These are phyloP conservation scores for Luvunga scandens DNA, from an alignment of 345 rosid genomes.

Conservation along the genomic window DNA sequence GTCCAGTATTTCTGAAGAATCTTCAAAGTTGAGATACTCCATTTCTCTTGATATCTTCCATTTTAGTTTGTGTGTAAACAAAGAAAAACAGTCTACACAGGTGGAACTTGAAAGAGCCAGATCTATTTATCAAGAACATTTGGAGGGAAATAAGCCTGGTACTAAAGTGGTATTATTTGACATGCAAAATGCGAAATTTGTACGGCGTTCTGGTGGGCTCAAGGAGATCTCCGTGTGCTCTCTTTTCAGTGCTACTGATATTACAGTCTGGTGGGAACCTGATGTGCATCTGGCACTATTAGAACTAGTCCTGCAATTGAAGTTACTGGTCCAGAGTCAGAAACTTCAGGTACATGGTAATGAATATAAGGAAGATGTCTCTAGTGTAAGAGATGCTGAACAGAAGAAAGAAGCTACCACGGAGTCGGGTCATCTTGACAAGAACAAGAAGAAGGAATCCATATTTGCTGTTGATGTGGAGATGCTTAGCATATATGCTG, in stretches of 20 bases:
- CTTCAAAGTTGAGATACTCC: constrained; percentile 62
- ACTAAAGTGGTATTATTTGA: constrained; percentile 66
- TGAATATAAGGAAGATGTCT: constrained; percentile 33
- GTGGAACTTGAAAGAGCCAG: constrained; percentile 88
- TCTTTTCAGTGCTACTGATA: constrained; percentile 90
- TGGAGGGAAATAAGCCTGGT: constrained; percentile 55
- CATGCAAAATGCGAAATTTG: constrained; percentile 83
- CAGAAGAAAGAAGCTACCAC: constrained; percentile 40
- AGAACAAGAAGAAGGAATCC: constrained; percentile 77
- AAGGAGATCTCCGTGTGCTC: constrained; percentile 87
- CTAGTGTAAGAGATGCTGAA: constrained; percentile 37
- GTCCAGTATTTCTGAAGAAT: constrained; percentile 51
- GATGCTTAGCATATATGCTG: constrained; percentile 74
- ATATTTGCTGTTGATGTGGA: constrained; percentile 96
- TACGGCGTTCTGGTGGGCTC: constrained; percentile 82
- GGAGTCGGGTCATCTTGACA: constrained; percentile 46
- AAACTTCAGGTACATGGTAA: constrained; percentile 48
- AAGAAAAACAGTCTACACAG: constrained; percentile 84
- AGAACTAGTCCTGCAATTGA: constrained; percentile 73
- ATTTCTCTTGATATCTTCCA: constrained; percentile 77
- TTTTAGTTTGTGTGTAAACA: constrained; percentile 66
- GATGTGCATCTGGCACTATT: constrained; percentile 74
- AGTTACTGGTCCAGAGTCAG: constrained; percentile 53
- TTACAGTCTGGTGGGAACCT: constrained; percentile 89
- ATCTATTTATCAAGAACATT: constrained; percentile 72